Percentiles rank a stretch among this genome's conserved stretches.
Evolutionary conservation across 352 stramenopile species (phyloP).

Genomic region (Phytopythium kandeliae): DNA sequence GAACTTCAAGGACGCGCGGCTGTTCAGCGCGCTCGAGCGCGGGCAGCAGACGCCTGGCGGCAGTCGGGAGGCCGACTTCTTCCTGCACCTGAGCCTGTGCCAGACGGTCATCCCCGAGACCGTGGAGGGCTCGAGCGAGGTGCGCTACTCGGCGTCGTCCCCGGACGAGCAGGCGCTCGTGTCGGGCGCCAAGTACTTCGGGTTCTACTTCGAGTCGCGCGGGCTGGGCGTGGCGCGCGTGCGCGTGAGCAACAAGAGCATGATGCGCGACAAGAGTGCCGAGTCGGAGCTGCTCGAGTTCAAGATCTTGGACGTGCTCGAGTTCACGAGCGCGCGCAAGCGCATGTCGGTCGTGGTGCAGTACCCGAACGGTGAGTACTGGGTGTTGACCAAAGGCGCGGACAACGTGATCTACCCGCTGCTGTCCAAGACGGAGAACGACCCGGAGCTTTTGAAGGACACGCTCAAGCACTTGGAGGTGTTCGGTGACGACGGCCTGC

Average conservation of each 20-base stretch:
- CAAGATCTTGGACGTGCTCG: conserved; percentile 91
- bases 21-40: conserved; percentile 40
- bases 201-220: conserved; percentile 67
- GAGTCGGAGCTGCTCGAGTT: conserved; percentile 53
- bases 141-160: conserved; percentile 73
- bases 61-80: conserved; percentile 69
- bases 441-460: conserved; percentile 45
- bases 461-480: conserved; percentile 65
- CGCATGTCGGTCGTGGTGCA: conserved; percentile 78
- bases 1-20: conserved; percentile 64
- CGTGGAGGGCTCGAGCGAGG: conserved; percentile 39
- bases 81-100: conserved; percentile 76
- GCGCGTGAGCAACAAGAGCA: conserved; percentile 38
- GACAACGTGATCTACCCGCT: conserved; percentile 91
- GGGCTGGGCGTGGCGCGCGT: conserved; percentile 56
- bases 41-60: conserved; percentile 13
- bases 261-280: conserved; percentile 28
- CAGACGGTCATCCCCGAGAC: conserved; percentile 73
- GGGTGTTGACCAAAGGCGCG: conserved; percentile 86
- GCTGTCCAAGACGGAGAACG: conserved; percentile 50
- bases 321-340: conserved; percentile 92
- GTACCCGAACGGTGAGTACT: conserved; percentile 61
- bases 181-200: conserved; percentile 75
- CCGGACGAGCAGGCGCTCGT: conserved; percentile 89
- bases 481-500: conserved; percentile 80